A percentile compares a stretch with the other conserved stretches of the same genome.
Evolutionary conservation across 2,329 filamentous ascomycete species (phyloP).

Genomic region (Xylariaceae sp.): DNA sequence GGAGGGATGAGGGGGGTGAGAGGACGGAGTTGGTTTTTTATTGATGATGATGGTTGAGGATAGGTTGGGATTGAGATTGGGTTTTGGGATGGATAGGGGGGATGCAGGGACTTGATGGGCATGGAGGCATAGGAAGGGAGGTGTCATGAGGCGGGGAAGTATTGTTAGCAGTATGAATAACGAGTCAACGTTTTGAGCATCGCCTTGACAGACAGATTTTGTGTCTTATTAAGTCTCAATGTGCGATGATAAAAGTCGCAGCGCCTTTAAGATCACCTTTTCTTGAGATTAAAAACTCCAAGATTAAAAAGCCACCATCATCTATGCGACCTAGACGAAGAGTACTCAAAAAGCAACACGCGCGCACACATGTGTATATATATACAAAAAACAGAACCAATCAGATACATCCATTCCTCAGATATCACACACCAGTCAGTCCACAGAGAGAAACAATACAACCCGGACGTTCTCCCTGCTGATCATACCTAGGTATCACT

Average conservation of each 20-base stretch:
- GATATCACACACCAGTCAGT: background rate
- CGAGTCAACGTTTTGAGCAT: no score
- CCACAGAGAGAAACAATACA: background rate
- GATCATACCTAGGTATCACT: background rate
- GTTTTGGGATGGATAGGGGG: no score
- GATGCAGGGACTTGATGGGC: background rate
- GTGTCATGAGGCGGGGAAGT: background rate
- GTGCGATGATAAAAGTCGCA: no score
- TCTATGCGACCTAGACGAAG: background rate
- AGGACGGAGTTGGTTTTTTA: constrained; percentile 11
- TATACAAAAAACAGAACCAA: background rate
- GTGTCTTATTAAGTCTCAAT: no score
- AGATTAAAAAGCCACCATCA: background rate
- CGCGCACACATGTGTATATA: background rate
- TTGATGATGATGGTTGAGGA: background rate
- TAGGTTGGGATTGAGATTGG: background rate
- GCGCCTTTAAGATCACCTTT: no score
- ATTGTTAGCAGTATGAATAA: background rate
- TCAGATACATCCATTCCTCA: background rate
- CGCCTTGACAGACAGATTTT: no score
- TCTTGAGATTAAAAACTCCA: background rate
- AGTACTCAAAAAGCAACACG: background rate
- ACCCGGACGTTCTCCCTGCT: background rate
- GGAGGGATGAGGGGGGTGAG: constrained; percentile 3
- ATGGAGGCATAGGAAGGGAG: background rate